Base-by-base conservation (phyloP, 2,329 filamentous ascomycete species). In the Trichoderma sp. region DNA sequence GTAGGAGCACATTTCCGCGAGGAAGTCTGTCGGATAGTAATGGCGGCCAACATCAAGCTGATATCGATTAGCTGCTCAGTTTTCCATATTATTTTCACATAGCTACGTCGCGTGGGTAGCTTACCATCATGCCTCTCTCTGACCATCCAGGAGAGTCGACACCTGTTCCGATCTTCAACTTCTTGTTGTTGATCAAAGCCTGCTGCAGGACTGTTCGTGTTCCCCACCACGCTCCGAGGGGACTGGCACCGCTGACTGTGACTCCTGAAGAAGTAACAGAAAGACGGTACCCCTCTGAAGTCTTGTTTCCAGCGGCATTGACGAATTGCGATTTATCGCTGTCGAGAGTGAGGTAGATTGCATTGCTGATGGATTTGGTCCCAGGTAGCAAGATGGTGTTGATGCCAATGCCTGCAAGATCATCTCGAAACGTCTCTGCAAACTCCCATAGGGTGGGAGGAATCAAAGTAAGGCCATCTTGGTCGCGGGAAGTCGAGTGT, bases 221-320 rank as follows among this genome's bases (percentile, higher is more conserved):
- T 57, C 84, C 88, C 88, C 88, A 89, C 85, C 86, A 89, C 57
- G 82, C 84, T 13, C 88, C 88, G 3, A 88, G 80, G 0, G 87
- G 83, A 65, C 86, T 87, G 6, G 86, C 85, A 2, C 87, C 88
- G 4, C 79, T 79, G 74, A 90, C 84, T 7, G 78, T 80, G 12
- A 88, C 78, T 3, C 83, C 81, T 9, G 79, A 75, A 6, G 76
- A 71, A n/a, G 79, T 80, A 3, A 87, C 79, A 12, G 81, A 78
- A 9, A 88, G 78, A 6, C 79, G 78, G 75, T 88, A 87, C 8
- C 82, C 85, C 74, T 89, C 86, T 0, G 84, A 82, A 0, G 85
- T 87, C 63, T 76, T 76, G 8, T 83, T 78, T 0, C 85, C 85
- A 9, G 83, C 84, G 6, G 79, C 85, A 75, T 86, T 83, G 2